Base-by-base conservation (phyloP, 2,329 filamentous ascomycete genomes). In the Penicillium sclerotiorum region DNA sequence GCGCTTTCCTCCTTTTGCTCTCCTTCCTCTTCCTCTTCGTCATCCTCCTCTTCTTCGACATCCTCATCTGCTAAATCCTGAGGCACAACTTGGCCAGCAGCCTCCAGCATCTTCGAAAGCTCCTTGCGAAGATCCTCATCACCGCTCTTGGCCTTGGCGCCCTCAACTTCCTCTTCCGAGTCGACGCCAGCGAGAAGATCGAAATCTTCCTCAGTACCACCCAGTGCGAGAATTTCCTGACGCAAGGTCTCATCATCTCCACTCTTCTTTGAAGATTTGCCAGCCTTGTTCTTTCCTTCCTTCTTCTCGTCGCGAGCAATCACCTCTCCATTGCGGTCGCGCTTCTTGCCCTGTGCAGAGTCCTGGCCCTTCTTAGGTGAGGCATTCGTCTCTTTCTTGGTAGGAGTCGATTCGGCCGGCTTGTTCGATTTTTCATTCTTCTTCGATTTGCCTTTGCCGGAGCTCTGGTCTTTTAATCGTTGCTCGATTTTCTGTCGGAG, bases 181-280 rank as follows among this genome's bases (percentile, higher is more conserved):
- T 72, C 67, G 17, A 73, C 64, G 45, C 65, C 73, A 18, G 69
- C 74, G 50, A 79, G 59, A 20, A 79, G 60, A 39, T 77, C 71
- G 48, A 77, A 63, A 55, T 79, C 75, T 44, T 79, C 77, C 56
- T 77, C 68, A n/a, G 72, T 77, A 40, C 77, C 77, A 25, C 77
- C 77, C 45, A 79, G 68, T 5, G 70, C 71, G 52, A 75, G 52
- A 52, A 79, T 73, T 52, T 77, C 75, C 50, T 71, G 65, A 41
- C 71, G 65, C 32, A 78, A 62, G 28, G 61, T 59, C 55, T 71
- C 47, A 27, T 39, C 65, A 27, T 67, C 60, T 4, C 58, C 53
- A 8, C 57, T 55, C 13, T 56, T 49, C 32, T 60, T 59, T 38
- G 55, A 48, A 6, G 53, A 43, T 17, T 62, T 59, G 11, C 49